A percentile compares a stretch with the other conserved stretches of the same genome.
Evolutionary conservation across 805 yeast genomes (phyloP).

Genomic region (Tetrapisispora nanseiensis): DNA sequence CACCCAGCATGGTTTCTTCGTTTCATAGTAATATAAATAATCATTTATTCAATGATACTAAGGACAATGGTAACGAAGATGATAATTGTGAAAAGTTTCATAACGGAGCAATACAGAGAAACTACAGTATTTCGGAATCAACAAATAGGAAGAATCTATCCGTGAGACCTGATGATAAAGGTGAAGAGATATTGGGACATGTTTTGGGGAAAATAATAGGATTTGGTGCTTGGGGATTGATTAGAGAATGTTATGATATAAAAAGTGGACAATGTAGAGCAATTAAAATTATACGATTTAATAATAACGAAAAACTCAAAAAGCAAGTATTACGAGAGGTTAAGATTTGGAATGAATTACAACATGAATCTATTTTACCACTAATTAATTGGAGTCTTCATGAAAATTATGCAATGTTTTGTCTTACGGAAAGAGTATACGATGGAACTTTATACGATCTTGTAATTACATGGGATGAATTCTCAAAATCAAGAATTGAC

Average conservation of each 20-base stretch:
- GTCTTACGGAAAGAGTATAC: conserved; percentile 55
- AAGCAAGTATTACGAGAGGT: conserved; percentile 62
- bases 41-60: conserved; percentile 1
- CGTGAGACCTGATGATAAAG: conserved; percentile 45
- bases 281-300: conserved; percentile 50
- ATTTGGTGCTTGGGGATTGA: conserved; percentile 83
- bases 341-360: conserved; percentile 58
- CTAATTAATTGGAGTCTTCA: conserved; percentile 55
- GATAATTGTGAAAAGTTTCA: not conserved
- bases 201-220: conserved; percentile 69
- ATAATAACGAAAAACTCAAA: conserved; percentile 40
- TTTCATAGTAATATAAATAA: conserved; percentile 2
- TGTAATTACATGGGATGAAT: conserved; percentile 57
- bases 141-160: not conserved
- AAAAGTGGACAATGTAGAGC: conserved; percentile 37
- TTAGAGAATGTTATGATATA: conserved; percentile 51
- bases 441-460: conserved; percentile 79
- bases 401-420: conserved; percentile 47
- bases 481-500: conserved; percentile 23
- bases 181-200: conserved; percentile 54
- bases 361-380: conserved; percentile 58
- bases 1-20: conserved; percentile 21
- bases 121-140: not conserved
- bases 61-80: conserved; percentile 1
- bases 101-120: not conserved